phyloP scores from a whole-genome alignment of 345 rosid species.

The Populus davidiana region DNA sequence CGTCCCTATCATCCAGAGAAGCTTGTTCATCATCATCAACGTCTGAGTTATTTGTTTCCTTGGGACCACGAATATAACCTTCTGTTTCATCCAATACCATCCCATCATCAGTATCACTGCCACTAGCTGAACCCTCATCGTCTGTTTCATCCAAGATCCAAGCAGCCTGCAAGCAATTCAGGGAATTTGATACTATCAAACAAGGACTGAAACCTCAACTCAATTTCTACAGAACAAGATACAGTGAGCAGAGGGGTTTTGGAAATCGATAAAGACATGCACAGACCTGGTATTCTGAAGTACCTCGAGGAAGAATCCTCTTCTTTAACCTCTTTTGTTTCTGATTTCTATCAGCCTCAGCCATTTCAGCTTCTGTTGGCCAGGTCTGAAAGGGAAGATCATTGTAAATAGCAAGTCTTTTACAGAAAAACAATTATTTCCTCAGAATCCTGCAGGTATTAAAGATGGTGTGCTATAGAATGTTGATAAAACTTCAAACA shows the following conservation, averaged over 20 bases:
- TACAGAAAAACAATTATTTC: background rate
- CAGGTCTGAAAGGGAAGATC: constrained; percentile 59
- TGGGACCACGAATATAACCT: constrained; percentile 36
- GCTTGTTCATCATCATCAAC: constrained; percentile 65
- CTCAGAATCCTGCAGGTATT: background rate
- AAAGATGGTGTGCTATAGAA: background rate
- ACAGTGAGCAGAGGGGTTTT: background rate
- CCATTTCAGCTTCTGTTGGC: constrained; percentile 97
- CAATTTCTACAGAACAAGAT: background rate
- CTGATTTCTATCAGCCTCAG: constrained; percentile 65
- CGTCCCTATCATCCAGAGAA: constrained; percentile 54
- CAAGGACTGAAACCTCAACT: background rate
- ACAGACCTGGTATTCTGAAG: constrained; percentile 89
- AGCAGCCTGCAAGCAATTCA: constrained; percentile 64
- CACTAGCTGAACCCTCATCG: constrained; percentile 53
- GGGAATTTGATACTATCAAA: background rate
- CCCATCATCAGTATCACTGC: constrained; percentile 49
- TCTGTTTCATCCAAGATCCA: constrained; percentile 84
- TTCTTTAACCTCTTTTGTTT: constrained; percentile 53
- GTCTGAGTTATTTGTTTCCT: constrained; percentile 32
- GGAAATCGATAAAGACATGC: background rate
- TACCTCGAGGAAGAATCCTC: constrained; percentile 73
- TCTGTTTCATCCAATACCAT: constrained; percentile 77
- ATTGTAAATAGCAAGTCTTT: background rate
- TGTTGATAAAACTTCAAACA: background rate